A percentile compares a stretch with the other conserved stretches of the same genome.
Evolutionary conservation across 2,329 filamentous ascomycete species (phyloP).

Genomic region (Alternaria panax): DNA sequence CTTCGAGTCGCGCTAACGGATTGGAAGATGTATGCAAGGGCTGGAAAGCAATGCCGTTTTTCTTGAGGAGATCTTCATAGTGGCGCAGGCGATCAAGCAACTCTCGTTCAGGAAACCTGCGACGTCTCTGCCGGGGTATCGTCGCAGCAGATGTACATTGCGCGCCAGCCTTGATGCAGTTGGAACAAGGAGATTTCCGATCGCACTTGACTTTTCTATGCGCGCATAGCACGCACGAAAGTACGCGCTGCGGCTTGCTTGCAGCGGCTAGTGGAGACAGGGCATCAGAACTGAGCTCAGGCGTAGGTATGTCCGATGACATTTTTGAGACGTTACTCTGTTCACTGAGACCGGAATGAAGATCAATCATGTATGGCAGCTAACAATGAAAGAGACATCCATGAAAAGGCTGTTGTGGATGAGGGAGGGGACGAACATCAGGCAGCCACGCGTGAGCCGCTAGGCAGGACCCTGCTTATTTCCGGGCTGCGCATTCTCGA

Average conservation of each 20-base stretch:
- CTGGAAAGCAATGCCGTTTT: slow-evolving; percentile 74
- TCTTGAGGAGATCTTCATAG: slow-evolving; percentile 71
- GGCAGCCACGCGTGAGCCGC: slow-evolving; percentile 6
- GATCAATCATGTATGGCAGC: neutral
- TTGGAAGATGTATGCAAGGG: slow-evolving; percentile 57
- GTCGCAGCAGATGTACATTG: slow-evolving; percentile 51
- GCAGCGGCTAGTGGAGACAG: slow-evolving; percentile 5
- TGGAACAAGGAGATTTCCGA: slow-evolving; percentile 46
- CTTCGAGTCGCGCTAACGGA: slow-evolving; percentile 13
- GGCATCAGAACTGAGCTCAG: slow-evolving; percentile 9
- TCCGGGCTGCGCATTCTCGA: neutral
- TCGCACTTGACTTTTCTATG: slow-evolving; percentile 55
- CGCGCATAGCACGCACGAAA: slow-evolving; percentile 74
- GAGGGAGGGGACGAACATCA: slow-evolving; percentile 2
- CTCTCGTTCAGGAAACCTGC: slow-evolving; percentile 72
- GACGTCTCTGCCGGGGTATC: slow-evolving; percentile 65
- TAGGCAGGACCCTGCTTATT: slow-evolving; percentile 9
- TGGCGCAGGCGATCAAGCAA: slow-evolving; percentile 72
- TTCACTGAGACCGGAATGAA: neutral
- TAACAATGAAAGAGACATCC: neutral
- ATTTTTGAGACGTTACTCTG: slow-evolving; percentile 5
- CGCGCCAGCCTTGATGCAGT: slow-evolving; percentile 38
- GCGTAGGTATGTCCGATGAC: slow-evolving; percentile 13
- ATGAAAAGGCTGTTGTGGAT: neutral
- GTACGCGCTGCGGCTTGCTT: slow-evolving; percentile 50